Conservation (phyloP, 2,329 filamentous ascomycete species). For the Exophiala mesophila region DNA sequence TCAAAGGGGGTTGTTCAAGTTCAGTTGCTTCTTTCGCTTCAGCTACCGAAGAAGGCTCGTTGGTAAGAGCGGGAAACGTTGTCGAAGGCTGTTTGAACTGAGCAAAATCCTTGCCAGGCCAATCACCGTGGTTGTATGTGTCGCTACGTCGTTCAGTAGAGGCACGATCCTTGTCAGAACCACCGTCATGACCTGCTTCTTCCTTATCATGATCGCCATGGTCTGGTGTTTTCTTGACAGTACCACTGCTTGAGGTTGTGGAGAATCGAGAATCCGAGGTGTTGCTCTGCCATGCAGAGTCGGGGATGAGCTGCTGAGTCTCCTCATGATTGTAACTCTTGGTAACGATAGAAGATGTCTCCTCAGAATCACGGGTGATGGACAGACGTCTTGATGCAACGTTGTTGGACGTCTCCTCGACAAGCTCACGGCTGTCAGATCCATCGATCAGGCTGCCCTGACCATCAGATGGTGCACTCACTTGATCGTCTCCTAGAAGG, state of each 20-base stretch:
- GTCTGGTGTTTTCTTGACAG: not conserved
- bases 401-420: conserved; percentile 9
- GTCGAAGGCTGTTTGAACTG: conserved; percentile 6
- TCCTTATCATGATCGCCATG: not conserved
- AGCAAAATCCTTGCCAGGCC: conserved; percentile 21
- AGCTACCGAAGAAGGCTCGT: not conserved
- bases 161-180: not conserved
- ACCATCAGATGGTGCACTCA: not conserved
- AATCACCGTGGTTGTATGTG: conserved; percentile 10
- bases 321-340: conserved; percentile 8
- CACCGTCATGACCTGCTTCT: not conserved
- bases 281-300: not conserved
- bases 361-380: conserved; percentile 11
- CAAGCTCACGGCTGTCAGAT: conserved; percentile 11
- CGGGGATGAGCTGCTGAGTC: conserved; percentile 4
- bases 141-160: not conserved
- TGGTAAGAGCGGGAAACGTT: not conserved
- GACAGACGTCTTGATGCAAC: conserved; percentile 7
- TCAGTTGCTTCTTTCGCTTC: not conserved
- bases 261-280: not conserved
- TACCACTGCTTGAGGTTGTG: not conserved
- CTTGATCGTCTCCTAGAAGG: conserved; percentile 12
- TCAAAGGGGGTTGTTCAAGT: not conserved
- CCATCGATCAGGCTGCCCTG: conserved; percentile 7
- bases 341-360: conserved; percentile 4